A percentile compares a stretch with the other conserved stretches of the same genome.
These are phyloP conservation scores for Dactylellina drechsleri DNA, from an alignment of 2,329 filamentous ascomycete genomes.

Conservation along the genomic window DNA sequence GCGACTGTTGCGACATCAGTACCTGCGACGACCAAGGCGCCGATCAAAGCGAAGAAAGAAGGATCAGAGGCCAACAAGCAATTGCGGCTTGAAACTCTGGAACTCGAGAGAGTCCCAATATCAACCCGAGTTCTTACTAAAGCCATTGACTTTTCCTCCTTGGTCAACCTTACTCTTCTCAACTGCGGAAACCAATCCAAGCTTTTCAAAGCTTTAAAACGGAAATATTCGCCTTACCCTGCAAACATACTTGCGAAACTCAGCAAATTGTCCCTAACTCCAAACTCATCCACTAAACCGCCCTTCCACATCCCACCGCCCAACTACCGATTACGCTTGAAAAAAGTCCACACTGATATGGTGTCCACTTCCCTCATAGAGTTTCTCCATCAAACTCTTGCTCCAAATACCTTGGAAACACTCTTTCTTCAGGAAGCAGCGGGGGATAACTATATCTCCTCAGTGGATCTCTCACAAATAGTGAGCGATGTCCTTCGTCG, in stretches of 20 bases:
- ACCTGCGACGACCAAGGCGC: conserved; percentile 37
- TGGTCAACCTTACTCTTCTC: conserved; percentile 78
- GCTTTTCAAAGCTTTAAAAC: conserved; percentile 77
- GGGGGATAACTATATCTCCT: conserved; percentile 64
- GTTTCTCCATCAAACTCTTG: conserved; percentile 80
- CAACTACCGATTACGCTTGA: conserved; percentile 74
- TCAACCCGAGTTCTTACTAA: conserved; percentile 76
- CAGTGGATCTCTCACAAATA: conserved; percentile 75
- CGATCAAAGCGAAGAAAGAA: conserved; percentile 48
- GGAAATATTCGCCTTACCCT: conserved; percentile 66
- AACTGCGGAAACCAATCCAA: conserved; percentile 77
- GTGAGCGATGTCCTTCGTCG: conserved; percentile 75
- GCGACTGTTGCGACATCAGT: conserved; percentile 36
- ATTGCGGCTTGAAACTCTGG: conserved; percentile 75
- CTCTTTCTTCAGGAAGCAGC: conserved; percentile 78
- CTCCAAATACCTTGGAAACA: conserved; percentile 81
- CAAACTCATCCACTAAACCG: conserved; percentile 58
- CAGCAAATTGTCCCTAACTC: conserved; percentile 53
- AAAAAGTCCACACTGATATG: conserved; percentile 78
- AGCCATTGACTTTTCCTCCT: conserved; percentile 77
- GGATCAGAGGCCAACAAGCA: conserved; percentile 59
- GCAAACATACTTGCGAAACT: conserved; percentile 60
- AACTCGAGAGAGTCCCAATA: conserved; percentile 79
- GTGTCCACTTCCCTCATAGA: conserved; percentile 75
- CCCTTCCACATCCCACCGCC: conserved; percentile 59